Base-by-base conservation (phyloP, 345 rosid genomes). In the Eucalyptus marginata region DNA sequence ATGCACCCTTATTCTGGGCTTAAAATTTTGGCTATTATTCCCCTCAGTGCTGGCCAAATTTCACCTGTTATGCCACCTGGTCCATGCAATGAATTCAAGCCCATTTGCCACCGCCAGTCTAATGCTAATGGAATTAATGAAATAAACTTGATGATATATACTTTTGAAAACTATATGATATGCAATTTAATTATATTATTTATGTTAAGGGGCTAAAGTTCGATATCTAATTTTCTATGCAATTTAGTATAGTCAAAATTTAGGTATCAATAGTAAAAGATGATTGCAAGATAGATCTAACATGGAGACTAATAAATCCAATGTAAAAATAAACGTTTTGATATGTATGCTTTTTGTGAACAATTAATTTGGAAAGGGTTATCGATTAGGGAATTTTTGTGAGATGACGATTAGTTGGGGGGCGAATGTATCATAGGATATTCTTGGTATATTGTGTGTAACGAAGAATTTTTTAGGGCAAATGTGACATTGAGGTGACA, bases 41-140 rank as follows among this genome's bases (percentile, higher is more conserved):
- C 66, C 13, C 15, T 11, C 2, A 10, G 3, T 10, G n/a, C n/a
- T 58, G 0, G n/a, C 14, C 14, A 2, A 58, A 25, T 58, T 58
- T 25, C 29, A 27, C 66, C 1, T 4, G 0, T 58, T 8, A 56
- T 58, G 66, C 31, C n/a, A 25, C 1, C n/a, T 2, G 1, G 66
- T 58, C 66, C 66, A 58, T 2, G 1, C 7, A 25, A 58, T 58
- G 6, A 25, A 25, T 58, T 58, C n/a, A 11, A 25, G n/a, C n/a
- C 66, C 14, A 25, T 58, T 58, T 58, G 66, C n/a, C 66, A 58
- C 66, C 14, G n/a, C n/a, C 1, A 5, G 7, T 58, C 66, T 10
- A 25, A 25, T 25, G 14, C n/a, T 25, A 58, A 58, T 58, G 66
- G 13, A 58, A 58, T 58, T 58, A 5, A 58, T 58, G 62, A 56